phyloP scores from a whole-genome alignment of 345 rosid species.

The Salix exigua region DNA sequence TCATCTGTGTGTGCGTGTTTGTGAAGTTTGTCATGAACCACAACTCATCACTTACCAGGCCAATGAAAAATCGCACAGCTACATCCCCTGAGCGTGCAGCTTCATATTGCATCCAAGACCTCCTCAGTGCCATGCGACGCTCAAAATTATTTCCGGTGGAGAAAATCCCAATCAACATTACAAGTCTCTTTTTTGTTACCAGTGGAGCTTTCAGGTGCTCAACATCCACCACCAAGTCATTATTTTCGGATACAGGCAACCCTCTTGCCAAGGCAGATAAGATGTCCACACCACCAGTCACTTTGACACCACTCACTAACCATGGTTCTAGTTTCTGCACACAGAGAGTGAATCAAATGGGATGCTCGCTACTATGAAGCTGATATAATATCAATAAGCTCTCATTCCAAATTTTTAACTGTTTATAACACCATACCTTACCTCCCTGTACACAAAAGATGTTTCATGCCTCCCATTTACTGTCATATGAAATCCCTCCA shows the following conservation, averaged over 20 bases:
- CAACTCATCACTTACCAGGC: constrained; percentile 59
- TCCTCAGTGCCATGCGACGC: constrained; percentile 87
- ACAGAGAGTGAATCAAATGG: constrained; percentile 2
- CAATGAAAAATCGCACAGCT: constrained; percentile 82
- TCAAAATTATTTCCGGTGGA: constrained; percentile 87
- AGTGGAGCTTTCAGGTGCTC: constrained; percentile 69
- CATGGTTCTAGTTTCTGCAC: constrained; percentile 83
- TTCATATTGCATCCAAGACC: constrained; percentile 86
- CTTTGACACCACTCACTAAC: constrained; percentile 57
- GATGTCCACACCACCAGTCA: constrained; percentile 54
- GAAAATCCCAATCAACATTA: constrained; percentile 75
- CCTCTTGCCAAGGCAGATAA: constrained; percentile 66
- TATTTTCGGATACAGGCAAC: constrained; percentile 69
- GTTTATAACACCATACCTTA: constrained; percentile 33
- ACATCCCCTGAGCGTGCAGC: constrained; percentile 67
- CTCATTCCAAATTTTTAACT: constrained; percentile 3
- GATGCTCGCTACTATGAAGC: constrained; percentile 7
- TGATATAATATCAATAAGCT: neutral
- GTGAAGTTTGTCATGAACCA: neutral
- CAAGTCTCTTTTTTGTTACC: constrained; percentile 39
- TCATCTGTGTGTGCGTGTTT: neutral
- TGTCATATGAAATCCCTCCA: constrained; percentile 83
- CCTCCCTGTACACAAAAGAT: constrained; percentile 76
- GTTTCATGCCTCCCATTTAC: constrained; percentile 87
- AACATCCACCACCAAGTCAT: constrained; percentile 47